A percentile compares a stretch with the other conserved stretches of the same genome.
phyloP scores from a whole-genome alignment of 805 yeast species.

The Scheffersomyces coipomensis region DNA sequence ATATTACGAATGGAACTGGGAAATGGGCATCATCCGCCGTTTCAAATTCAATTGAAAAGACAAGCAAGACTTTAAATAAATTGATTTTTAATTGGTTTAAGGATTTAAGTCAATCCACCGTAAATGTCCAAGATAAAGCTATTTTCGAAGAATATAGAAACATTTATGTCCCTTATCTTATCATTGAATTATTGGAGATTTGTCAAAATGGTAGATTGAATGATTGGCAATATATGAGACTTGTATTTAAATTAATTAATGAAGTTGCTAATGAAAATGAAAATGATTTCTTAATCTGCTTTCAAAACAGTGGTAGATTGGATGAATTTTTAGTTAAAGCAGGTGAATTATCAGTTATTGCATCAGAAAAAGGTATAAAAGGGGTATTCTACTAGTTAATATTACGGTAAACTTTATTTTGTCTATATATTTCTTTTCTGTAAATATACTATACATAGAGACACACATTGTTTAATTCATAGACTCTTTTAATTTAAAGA shows the following conservation, averaged over 20 bases:
- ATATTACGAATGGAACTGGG: constrained; percentile 8
- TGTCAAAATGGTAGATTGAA: constrained; percentile 34
- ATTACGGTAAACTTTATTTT: not conserved
- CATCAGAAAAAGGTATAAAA: constrained; percentile 42
- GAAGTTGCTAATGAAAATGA: constrained; percentile 66
- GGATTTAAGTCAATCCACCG: constrained; percentile 19
- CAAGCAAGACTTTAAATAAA: constrained; percentile 23
- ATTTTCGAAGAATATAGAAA: constrained; percentile 56
- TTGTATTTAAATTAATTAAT: constrained; percentile 60
- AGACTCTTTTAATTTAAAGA: constrained; percentile 68
- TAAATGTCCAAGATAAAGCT: constrained; percentile 29
- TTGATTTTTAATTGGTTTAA: constrained; percentile 38
- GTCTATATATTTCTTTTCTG: too few relatives aligned
- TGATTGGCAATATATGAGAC: constrained; percentile 44
- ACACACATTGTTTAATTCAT: too few relatives aligned
- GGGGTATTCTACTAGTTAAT: constrained; percentile 33
- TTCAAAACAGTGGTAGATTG: constrained; percentile 55
- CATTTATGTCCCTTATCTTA: constrained; percentile 69
- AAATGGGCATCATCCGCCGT: constrained; percentile 30
- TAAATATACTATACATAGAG: too few relatives aligned
- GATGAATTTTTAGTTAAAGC: constrained; percentile 51
- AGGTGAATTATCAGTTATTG: constrained; percentile 57
- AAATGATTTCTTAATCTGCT: constrained; percentile 57
- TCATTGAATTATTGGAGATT: constrained; percentile 64
- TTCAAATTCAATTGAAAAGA: constrained; percentile 35